phyloP scores from a whole-genome alignment of 2,329 filamentous ascomycete species.

The Ramularia collo-cygni region DNA sequence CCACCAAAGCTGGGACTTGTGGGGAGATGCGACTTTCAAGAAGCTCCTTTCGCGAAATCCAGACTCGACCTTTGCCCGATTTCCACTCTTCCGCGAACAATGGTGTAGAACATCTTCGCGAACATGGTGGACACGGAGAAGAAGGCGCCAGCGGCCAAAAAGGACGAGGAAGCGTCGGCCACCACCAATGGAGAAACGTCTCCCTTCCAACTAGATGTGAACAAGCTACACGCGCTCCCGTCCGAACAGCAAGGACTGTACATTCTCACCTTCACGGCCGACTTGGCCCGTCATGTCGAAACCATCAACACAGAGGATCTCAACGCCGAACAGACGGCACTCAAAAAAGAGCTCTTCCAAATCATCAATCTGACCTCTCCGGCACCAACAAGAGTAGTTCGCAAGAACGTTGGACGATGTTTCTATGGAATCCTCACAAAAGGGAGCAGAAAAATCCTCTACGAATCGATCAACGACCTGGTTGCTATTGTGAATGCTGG shows the following conservation, averaged over 20 bases:
- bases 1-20: too few species aligned
- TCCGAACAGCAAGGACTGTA: constrained; percentile 95
- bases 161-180: constrained; percentile 2
- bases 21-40: too few species aligned
- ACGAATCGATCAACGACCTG: constrained; percentile 90
- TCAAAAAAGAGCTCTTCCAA: constrained; percentile 92
- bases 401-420: constrained; percentile 80
- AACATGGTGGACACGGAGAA: constrained; percentile 15
- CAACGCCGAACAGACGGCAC: constrained; percentile 78
- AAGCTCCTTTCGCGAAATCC: too few species aligned
- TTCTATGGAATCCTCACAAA: constrained; percentile 75
- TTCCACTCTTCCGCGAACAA: constrained; percentile 2
- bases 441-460: constrained; percentile 85
- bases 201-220: constrained; percentile 65
- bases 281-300: constrained; percentile 73
- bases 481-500: constrained; percentile 63
- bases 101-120: constrained; percentile 5
- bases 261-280: constrained; percentile 79
- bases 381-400: constrained; percentile 76
- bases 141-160: not conserved
- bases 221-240: constrained; percentile 81
- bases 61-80: too few species aligned
- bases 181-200: constrained; percentile 16
- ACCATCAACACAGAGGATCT: constrained; percentile 69
- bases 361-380: constrained; percentile 78